phyloP scores from a whole-genome alignment of 2,329 filamentous ascomycete genomes.

The Trematosphaeria pertusa region DNA sequence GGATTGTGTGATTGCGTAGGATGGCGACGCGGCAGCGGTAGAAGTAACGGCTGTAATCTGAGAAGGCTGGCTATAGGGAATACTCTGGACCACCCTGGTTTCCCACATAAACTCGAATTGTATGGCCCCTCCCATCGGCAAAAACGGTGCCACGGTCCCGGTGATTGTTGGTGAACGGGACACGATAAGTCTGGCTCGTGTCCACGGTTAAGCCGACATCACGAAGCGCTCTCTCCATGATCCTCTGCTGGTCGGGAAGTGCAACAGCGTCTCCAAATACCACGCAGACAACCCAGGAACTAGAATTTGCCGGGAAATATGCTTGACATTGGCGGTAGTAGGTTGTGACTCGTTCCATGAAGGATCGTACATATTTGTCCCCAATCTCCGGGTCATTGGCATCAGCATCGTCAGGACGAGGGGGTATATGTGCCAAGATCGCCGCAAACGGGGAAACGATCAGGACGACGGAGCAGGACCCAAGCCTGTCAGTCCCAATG shows the following conservation, averaged over 20 bases:
- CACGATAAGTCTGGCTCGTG: neutral
- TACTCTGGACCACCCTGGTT: neutral
- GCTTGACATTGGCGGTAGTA: neutral
- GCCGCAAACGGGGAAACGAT: slow-evolving; percentile 1
- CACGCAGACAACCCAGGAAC: slow-evolving; percentile 1
- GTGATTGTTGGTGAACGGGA: neutral
- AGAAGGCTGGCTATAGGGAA: neutral
- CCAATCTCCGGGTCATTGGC: neutral
- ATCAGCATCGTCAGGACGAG: neutral
- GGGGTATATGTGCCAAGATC: neutral
- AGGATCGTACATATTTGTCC: slow-evolving; percentile 1
- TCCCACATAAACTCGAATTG: neutral
- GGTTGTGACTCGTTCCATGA: neutral
- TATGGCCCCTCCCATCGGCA: neutral
- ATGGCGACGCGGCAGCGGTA: no score
- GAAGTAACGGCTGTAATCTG: no score
- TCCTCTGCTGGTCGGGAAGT: neutral
- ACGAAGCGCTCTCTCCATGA: neutral
- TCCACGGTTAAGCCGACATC: neutral
- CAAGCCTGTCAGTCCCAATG: neutral
- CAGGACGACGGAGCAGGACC: slow-evolving; percentile 1
- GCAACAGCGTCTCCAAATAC: neutral
- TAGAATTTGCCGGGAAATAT: neutral
- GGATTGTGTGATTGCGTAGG: no score
- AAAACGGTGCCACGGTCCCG: neutral